Conservation (phyloP, 2,329 filamentous ascomycete genomes). For the Amesomyces nigricolor region DNA sequence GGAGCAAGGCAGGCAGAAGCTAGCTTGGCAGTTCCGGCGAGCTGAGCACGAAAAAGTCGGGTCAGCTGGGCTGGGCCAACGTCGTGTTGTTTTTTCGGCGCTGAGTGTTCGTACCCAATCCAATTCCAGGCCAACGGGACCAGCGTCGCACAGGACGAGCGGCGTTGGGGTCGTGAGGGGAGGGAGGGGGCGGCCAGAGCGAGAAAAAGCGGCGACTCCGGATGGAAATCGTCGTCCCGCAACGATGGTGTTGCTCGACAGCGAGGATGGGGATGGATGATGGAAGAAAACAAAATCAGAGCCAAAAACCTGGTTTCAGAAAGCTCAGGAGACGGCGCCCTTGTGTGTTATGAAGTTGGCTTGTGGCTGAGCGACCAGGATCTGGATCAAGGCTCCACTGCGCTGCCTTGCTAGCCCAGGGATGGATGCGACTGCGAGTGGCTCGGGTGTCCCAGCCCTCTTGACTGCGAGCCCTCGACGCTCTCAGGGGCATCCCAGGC, state of each 20-base stretch:
- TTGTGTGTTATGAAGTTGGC: constrained; percentile 21
- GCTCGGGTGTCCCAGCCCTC: constrained; percentile 15
- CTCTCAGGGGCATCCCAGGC: not conserved
- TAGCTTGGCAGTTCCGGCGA: not conserved
- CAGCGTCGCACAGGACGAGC: not conserved
- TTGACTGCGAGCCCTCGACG: not conserved
- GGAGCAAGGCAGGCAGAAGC: not conserved
- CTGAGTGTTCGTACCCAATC: constrained; percentile 11
- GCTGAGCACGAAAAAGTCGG: constrained; percentile 10
- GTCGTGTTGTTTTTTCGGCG: constrained; percentile 4
- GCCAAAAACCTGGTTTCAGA: constrained; percentile 25
- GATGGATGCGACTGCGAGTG: constrained; percentile 23
- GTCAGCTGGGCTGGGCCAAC: constrained; percentile 10
- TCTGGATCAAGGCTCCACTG: constrained; percentile 16
- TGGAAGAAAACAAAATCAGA: constrained; percentile 7
- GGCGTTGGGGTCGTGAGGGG: not conserved
- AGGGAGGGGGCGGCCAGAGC: not conserved
- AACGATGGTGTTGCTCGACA: constrained; percentile 13
- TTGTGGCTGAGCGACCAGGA: constrained; percentile 25
- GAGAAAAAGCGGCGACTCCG: not conserved
- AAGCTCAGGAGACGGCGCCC: constrained; percentile 23
- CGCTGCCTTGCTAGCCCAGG: constrained; percentile 18
- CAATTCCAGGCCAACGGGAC: constrained; percentile 14
- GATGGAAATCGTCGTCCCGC: constrained; percentile 4
- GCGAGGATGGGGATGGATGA: constrained; percentile 7